Evolutionary conservation across 805 yeast species (phyloP).

Genomic region (Zygosaccharomyces lentus): DNA sequence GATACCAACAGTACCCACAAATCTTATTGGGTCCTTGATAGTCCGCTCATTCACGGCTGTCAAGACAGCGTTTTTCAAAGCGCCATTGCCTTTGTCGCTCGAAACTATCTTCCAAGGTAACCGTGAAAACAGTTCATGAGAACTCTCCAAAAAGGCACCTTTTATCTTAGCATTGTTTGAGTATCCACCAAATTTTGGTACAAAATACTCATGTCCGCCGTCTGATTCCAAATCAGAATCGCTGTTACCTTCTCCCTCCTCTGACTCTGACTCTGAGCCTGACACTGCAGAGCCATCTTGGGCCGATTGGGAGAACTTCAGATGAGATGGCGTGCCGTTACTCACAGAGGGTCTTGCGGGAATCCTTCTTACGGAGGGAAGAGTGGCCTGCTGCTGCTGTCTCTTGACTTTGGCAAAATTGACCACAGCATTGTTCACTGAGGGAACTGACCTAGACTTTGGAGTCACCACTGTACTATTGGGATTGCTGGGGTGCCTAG

Average conservation of each 20-base stretch:
- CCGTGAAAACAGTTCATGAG: conserved; percentile 38
- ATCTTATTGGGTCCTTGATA: conserved; percentile 41
- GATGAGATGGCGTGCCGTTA: conserved; percentile 14
- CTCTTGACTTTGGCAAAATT: conserved; percentile 30
- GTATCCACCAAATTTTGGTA: conserved; percentile 65
- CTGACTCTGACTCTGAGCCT: conserved; percentile 13
- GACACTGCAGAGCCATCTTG: conserved; percentile 5
- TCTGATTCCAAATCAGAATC: conserved; percentile 26
- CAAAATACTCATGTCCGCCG: conserved; percentile 22
- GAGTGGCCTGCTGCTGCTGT: conserved; percentile 24
- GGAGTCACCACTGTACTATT: conserved; percentile 34
- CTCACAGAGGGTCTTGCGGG: conserved; percentile 18
- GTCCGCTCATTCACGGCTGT: conserved; percentile 46
- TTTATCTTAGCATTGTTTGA: conserved; percentile 55
- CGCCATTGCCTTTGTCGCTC: conserved; percentile 79
- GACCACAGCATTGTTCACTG: conserved; percentile 28
- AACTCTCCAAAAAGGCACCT: conserved; percentile 34
- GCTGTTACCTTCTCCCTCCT: conserved; percentile 12
- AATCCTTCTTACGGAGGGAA: conserved; percentile 35
- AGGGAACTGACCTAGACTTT: conserved; percentile 34
- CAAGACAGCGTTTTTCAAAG: conserved; percentile 77
- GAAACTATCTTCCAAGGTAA: conserved; percentile 73
- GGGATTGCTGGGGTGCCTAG: conserved; percentile 13
- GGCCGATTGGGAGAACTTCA: conserved; percentile 16
- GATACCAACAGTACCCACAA: conserved; percentile 93